Evolutionary conservation across 2,329 filamentous ascomycete species (phyloP).

Genomic region (Tolypocladium tundrense): DNA sequence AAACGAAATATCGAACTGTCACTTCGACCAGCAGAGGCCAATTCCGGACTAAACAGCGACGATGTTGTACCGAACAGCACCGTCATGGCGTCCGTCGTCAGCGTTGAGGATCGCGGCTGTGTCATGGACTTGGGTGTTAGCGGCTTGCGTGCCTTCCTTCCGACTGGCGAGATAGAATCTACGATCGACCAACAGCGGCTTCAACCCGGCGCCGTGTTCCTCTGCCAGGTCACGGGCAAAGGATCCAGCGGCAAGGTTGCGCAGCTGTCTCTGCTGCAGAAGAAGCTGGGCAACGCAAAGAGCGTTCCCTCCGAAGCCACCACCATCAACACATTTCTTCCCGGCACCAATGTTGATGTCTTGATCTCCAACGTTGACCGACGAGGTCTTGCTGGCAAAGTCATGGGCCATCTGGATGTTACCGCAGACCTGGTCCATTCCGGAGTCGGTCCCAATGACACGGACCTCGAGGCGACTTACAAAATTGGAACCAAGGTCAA

Average conservation of each 20-base stretch:
- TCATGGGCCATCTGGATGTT: conserved; percentile 84
- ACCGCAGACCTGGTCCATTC: conserved; percentile 89
- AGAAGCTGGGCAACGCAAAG: conserved; percentile 56
- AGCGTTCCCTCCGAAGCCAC: conserved; percentile 65
- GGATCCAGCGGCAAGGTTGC: conserved; percentile 71
- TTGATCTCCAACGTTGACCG: conserved; percentile 66
- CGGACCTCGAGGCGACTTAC: conserved; percentile 66
- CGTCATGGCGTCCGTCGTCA: conserved; percentile 78
- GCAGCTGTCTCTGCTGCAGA: conserved; percentile 69
- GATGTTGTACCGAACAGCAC: conserved; percentile 67
- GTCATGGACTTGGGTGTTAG: conserved; percentile 84
- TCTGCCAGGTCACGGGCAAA: conserved; percentile 71
- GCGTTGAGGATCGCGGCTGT: conserved; percentile 91
- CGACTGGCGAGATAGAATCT: conserved; percentile 68
- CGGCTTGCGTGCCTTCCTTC: conserved; percentile 70
- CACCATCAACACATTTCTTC: conserved; percentile 81
- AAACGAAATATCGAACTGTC: conserved; percentile 84
- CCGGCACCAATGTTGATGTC: conserved; percentile 82
- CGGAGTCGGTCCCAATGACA: conserved; percentile 57
- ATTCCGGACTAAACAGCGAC: conserved; percentile 60
- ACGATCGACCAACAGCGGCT: conserved; percentile 55
- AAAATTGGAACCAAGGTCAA: conserved; percentile 78
- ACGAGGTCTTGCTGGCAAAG: conserved; percentile 75
- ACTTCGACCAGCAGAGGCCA: conserved; percentile 67
- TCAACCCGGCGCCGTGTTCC: conserved; percentile 72